These are phyloP conservation scores for Leccinum pachyderme DNA, from an alignment of 1,284 basidiomycete species.

Conservation along the genomic window DNA sequence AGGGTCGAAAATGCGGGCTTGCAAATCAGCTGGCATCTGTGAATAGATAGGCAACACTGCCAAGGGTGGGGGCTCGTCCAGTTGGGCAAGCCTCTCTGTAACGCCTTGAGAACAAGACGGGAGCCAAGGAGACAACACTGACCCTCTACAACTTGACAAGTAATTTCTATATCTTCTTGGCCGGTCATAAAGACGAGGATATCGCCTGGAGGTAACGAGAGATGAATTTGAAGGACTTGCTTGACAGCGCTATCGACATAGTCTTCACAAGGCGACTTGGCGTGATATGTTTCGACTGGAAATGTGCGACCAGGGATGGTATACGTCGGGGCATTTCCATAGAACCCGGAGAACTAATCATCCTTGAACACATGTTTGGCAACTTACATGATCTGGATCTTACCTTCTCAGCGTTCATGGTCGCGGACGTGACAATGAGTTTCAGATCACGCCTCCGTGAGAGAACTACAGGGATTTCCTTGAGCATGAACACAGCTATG, in stretches of 20 bases:
- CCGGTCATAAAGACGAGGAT: slow-evolving; percentile 99
- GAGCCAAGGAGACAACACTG: slow-evolving; percentile 16
- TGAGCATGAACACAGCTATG: slow-evolving; percentile 2
- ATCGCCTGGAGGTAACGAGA: slow-evolving; percentile 92
- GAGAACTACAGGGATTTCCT: slow-evolving; percentile 57
- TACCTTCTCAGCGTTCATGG: slow-evolving; percentile 98
- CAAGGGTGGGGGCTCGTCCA: slow-evolving; percentile 86
- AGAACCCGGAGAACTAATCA: slow-evolving; percentile 86
- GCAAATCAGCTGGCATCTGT: slow-evolving; percentile 98
- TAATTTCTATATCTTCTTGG: slow-evolving; percentile 98
- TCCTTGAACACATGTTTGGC: neutral
- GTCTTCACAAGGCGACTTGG: slow-evolving; percentile 97
- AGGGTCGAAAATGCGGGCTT: slow-evolving; percentile 96
- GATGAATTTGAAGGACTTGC: slow-evolving; percentile 94
- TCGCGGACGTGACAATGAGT: slow-evolving; percentile 97
- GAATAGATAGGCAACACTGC: slow-evolving; percentile 97
- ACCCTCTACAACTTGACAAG: slow-evolving; percentile 90
- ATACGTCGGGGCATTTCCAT: slow-evolving; percentile 92
- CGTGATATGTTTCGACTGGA: slow-evolving; percentile 95
- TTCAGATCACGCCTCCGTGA: slow-evolving; percentile 90
- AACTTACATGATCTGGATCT: slow-evolving; percentile 1
- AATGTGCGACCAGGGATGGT: slow-evolving; percentile 99
- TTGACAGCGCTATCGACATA: slow-evolving; percentile 98
- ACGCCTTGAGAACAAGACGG: slow-evolving; percentile 8
- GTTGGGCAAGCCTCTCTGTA: slow-evolving; percentile 83